These are phyloP conservation scores for Sporisorium scitamineum DNA, from an alignment of 1,284 basidiomycete species.

Conservation along the genomic window DNA sequence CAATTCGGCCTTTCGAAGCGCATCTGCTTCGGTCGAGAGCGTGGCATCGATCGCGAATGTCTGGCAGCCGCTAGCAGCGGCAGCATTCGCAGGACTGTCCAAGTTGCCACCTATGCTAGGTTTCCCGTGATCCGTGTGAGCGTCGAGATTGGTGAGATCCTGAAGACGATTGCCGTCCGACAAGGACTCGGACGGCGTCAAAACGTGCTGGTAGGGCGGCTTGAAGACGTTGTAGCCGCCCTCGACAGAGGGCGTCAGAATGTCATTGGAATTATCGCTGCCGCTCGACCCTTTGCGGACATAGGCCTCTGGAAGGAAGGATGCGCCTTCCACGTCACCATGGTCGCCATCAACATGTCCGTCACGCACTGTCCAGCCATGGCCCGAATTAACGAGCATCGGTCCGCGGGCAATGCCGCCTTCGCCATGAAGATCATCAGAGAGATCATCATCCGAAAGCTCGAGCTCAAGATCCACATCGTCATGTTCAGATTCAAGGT, in stretches of 20 bases:
- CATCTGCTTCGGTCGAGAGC: conserved; percentile 35
- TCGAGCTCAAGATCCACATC: conserved; percentile 54
- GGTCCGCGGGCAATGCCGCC: conserved; percentile 1
- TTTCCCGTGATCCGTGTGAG: too few species aligned
- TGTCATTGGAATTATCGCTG: conserved; percentile 41
- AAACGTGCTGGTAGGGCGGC: conserved; percentile 54
- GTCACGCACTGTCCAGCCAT: conserved; percentile 50
- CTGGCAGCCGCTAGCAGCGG: conserved; percentile 7
- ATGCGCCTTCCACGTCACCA: conserved; percentile 10
- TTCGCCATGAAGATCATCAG: conserved; percentile 31
- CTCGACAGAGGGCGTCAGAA: conserved; percentile 61
- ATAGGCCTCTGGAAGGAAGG: conserved; percentile 33
- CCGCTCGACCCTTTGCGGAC: conserved; percentile 34
- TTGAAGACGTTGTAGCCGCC: conserved; percentile 65
- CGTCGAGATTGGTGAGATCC: background rate
- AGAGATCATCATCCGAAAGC: conserved; percentile 58
- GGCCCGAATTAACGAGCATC: conserved; percentile 52
- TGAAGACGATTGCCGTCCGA: conserved; percentile 2
- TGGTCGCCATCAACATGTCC: conserved; percentile 3
- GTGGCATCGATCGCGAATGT: conserved; percentile 40
- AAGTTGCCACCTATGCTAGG: background rate
- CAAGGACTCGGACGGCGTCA: conserved; percentile 21
- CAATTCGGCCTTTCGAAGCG: conserved; percentile 38
- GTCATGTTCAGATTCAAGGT: conserved; percentile 52
- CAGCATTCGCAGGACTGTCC: background rate